Evolutionary conservation across 2,329 filamentous ascomycete species (phyloP).

Genomic region (Alternaria postmessia): DNA sequence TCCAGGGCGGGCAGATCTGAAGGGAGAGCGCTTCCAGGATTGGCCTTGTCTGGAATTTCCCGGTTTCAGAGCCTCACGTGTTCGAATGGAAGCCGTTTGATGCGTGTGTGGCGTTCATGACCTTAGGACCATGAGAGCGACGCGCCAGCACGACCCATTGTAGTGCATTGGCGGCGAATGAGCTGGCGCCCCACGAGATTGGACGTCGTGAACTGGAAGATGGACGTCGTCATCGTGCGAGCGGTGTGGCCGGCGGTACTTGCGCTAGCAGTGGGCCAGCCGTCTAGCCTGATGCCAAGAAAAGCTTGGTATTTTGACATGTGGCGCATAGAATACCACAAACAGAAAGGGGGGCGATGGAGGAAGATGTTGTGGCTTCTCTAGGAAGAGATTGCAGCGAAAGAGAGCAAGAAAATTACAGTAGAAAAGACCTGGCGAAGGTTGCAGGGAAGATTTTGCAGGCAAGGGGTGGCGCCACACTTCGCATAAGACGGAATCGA

Average conservation of each 20-base stretch:
- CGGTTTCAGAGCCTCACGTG: conserved; percentile 14
- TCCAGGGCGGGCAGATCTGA: conserved; percentile 26
- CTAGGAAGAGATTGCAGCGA: background rate
- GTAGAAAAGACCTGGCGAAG: background rate
- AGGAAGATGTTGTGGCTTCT: background rate
- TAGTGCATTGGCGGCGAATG: conserved; percentile 3
- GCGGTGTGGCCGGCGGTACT: conserved; percentile 14
- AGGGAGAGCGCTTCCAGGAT: conserved; percentile 15
- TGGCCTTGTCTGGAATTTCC: conserved; percentile 9
- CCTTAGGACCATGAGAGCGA: background rate
- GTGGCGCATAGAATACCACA: conserved; percentile 8
- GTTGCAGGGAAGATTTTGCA: background rate
- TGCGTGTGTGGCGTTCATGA: conserved; percentile 8
- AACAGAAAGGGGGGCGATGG: background rate
- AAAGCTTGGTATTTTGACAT: conserved; percentile 12
- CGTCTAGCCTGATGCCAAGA: conserved; percentile 5
- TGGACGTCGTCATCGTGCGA: conserved; percentile 18
- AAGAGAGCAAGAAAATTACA: background rate
- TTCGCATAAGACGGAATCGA: conserved; percentile 7
- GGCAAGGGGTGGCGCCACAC: conserved; percentile 7
- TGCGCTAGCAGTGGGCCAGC: conserved; percentile 6
- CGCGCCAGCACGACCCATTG: conserved; percentile 1
- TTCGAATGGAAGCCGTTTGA: background rate
- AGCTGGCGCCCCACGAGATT: conserved; percentile 7
- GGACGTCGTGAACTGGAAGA: conserved; percentile 5